Base-by-base conservation (phyloP, 1,139 yeast genomes). In the Saccharomyces hybrid region DNA sequence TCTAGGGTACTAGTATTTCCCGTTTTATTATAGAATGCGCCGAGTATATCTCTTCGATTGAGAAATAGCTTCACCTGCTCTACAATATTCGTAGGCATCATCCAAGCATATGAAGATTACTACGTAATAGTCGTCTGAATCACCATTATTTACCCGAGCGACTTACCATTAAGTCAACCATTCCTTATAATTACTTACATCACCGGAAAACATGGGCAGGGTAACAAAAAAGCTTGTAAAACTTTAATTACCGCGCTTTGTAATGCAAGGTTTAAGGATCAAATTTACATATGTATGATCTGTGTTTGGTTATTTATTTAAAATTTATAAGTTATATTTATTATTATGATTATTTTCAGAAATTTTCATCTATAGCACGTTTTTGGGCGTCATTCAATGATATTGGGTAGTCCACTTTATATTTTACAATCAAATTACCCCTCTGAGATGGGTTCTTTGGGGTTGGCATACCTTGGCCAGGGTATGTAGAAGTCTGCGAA, bases 401-500 rank as follows among this genome's bases (percentile, higher is more conserved):
- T n/a, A 83, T 73, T 49, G 99, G 99, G 71, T 84, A 88, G 63
- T 87, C 93, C 48, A 93, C 85, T 71, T 89, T 87, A 73, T 83
- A 85, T 54, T 79, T 79, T 54, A 93, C 82, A 54, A 84, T 80
- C 67, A 93, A 76, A 66, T 91, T 91, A 63, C 99, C 99, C 66
- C 82, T 78, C 61, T 80, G 78, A 28, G 89, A 86, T 0, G 97
- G 96, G 38, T 74, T 73, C 73, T 93, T 95, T 57, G 89, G 80
- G 47, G 88, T 78, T 44, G 99, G 98, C 98, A 93, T 93, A 63
- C 99, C 99, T 64, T 87, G 82, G 8, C 90, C 95, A 9, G 99
- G 99, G 69, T 89, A 93, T 4, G 81, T 79, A 52, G 85, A 81
- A 29, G 81, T 76, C 48, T 88, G 80, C 49, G 84, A 80, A 23